Base-by-base conservation (phyloP, 1,284 basidiomycete genomes). In the Salmacisia buchloeana region DNA sequence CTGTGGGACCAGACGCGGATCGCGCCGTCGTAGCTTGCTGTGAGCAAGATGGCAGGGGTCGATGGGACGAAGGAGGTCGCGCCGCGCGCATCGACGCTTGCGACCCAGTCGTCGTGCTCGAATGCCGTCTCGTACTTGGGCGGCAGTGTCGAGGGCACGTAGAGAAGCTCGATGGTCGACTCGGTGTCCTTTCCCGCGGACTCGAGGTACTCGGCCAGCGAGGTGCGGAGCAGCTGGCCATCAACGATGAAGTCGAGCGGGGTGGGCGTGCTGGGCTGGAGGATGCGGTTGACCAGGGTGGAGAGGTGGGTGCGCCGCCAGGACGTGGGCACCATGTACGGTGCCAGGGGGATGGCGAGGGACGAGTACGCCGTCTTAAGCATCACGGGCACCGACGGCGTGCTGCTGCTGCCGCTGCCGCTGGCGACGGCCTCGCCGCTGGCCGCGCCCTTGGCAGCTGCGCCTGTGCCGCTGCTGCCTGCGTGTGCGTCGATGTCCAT, bases 221-320 rank as follows among this genome's bases (percentile, higher is more conserved):
- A 87, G 0, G 85, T 85, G 58, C 90, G 83, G 3, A 97, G 82
- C 13, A 97, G 85, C 75, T 91, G 86, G 33, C 92, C 91, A 63
- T 86, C 84, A 58, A 96, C 84, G 56, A 98, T 82, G 81, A 97
- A 98, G 81, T 98, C 94, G 75, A 97, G 97, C 39, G 34, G 61
- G 9, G n/a, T 63, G 54, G 0, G 84, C 75, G 12, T 60, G 4
- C 21, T 33, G 3, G 92, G 85, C 0, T 85, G 85, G 18, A 98
- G 84, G 1, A 94, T 90, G 77, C 96, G 94, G 83, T 98, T 98
- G 70, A 99, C 88, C 56, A 97, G 87, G 69, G 97, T 93, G 0
- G 94, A 97, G n/a, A 98, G 88, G 77, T 97, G 94, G 79, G 90
- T 96, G 18, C 94, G 88, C 63, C 86, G 86, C 94, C 94, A 98